These are phyloP conservation scores for Flammula alnicola DNA, from an alignment of 1,284 basidiomycete species.

Conservation along the genomic window DNA sequence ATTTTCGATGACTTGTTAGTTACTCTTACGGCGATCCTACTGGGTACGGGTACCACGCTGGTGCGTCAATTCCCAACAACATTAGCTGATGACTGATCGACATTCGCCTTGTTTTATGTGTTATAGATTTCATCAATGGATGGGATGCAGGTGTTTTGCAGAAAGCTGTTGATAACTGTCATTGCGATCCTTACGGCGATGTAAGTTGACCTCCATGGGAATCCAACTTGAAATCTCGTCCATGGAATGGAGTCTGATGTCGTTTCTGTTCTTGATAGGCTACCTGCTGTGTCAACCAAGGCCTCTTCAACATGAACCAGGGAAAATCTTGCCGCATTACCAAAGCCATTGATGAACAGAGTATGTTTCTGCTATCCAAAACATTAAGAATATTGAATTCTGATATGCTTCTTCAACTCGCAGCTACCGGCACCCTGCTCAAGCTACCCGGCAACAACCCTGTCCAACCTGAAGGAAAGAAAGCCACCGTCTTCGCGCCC, in stretches of 20 bases:
- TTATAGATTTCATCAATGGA: slow-evolving; percentile 52
- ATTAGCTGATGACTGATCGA: not conserved
- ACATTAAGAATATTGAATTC: not conserved
- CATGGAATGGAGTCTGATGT: no score
- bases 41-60: slow-evolving; percentile 56
- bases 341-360: slow-evolving; percentile 43
- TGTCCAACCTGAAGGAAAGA: slow-evolving; percentile 37
- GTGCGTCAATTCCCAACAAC: slow-evolving; percentile 25
- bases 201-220: slow-evolving; percentile 24
- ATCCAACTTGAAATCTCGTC: no score
- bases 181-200: slow-evolving; percentile 48
- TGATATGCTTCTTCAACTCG: slow-evolving; percentile 18
- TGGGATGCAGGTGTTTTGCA: slow-evolving; percentile 52
- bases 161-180: slow-evolving; percentile 48
- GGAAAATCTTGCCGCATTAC: slow-evolving; percentile 44
- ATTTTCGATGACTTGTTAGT: slow-evolving; percentile 23
- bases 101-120: not conserved
- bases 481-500: slow-evolving; percentile 34
- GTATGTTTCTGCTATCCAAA: slow-evolving; percentile 28
- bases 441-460: slow-evolving; percentile 52
- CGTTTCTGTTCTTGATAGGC: no score
- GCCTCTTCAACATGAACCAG: slow-evolving; percentile 43
- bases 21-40: slow-evolving; percentile 42
- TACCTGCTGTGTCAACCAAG: slow-evolving; percentile 44
- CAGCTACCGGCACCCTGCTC: slow-evolving; percentile 42